Conservation (phyloP, 139 green algal genomes). For the Picochlorum costavermella region DNA sequence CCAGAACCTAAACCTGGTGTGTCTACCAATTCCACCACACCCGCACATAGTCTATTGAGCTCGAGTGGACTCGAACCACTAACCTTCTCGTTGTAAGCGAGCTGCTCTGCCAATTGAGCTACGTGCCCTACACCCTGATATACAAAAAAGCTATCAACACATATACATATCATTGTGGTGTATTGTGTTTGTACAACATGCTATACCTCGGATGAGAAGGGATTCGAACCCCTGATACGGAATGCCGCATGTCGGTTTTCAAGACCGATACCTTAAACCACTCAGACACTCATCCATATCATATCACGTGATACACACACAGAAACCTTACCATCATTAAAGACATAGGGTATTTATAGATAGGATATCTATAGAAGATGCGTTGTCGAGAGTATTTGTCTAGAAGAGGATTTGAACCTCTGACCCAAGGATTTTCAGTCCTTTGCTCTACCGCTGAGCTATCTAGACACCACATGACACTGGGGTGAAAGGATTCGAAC, state of each 20-base stretch:
- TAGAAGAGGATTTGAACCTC: constrained; percentile 15
- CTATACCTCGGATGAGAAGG: background rate
- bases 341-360: too few species aligned
- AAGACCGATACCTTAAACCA: constrained; percentile 51
- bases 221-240: constrained; percentile 13
- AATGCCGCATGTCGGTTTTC: constrained; percentile 35
- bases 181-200: too few species aligned
- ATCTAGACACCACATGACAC: constrained; percentile 2
- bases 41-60: constrained; percentile 13
- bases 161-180: too few species aligned
- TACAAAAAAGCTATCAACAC: too few species aligned
- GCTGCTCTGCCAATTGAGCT: constrained; percentile 37
- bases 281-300: constrained; percentile 43
- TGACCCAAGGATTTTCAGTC: constrained; percentile 23
- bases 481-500: constrained; percentile 8
- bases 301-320: too few species aligned
- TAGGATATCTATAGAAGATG: too few species aligned
- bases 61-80: constrained; percentile 22
- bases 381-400: background rate
- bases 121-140: constrained; percentile 4
- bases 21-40: constrained; percentile 27
- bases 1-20: constrained; percentile 26
- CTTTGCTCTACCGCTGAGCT: constrained; percentile 23
- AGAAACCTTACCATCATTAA: too few species aligned
- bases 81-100: constrained; percentile 35